Evolutionary conservation across 1,284 basidiomycete genomes (phyloP).

Genomic region (Pulveroboletus sp.): DNA sequence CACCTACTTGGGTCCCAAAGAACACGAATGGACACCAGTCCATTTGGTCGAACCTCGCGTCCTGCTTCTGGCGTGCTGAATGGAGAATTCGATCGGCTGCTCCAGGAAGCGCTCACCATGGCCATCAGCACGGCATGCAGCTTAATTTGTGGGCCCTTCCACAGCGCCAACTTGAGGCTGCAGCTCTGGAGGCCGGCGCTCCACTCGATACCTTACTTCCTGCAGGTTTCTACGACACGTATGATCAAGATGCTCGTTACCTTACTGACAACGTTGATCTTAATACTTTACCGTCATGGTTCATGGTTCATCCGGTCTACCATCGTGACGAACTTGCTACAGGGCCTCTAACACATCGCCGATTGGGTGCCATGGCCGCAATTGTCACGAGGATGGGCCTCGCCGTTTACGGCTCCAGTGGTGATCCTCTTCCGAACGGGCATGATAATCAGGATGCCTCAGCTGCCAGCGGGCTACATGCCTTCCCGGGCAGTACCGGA

Average conservation of each 20-base stretch:
- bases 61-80: constrained; percentile 6
- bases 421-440: constrained; percentile 1
- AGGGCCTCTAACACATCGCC: constrained; percentile 36
- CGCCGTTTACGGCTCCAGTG: constrained; percentile 30
- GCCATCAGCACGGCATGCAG: constrained; percentile 45
- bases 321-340: constrained; percentile 4
- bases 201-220: constrained; percentile 54
- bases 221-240: constrained; percentile 33
- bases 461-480: background rate
- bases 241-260: constrained; percentile 1
- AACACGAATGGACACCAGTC: constrained; percentile 2
- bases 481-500: constrained; percentile 3
- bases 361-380: constrained; percentile 53
- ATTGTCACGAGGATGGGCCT: constrained; percentile 52
- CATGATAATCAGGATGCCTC: background rate
- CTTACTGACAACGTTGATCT: background rate
- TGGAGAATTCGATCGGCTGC: constrained; percentile 6
- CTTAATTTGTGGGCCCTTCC: constrained; percentile 62
- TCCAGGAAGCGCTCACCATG: constrained; percentile 18
- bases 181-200: constrained; percentile 64
- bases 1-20: constrained; percentile 52
- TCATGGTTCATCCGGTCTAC: constrained; percentile 27
- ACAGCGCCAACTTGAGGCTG: constrained; percentile 52
- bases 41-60: constrained; percentile 16
- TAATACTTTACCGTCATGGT: constrained; percentile 18